Conservation (phyloP, 306 rosid species). For the Quercus gilva region DNA sequence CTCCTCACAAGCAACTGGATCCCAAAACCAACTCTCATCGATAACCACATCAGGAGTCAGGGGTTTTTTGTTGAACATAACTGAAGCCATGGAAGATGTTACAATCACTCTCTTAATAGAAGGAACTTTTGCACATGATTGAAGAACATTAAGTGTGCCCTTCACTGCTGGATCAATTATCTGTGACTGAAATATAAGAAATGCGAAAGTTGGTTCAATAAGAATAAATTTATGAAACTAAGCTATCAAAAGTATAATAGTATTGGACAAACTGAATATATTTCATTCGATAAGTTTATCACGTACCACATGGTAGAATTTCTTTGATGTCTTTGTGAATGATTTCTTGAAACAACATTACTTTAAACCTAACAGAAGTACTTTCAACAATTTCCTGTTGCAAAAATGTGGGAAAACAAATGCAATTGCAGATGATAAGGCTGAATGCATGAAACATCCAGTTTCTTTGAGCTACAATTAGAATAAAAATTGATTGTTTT, state of each 20-base stretch:
- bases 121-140: slow-evolving; percentile 17
- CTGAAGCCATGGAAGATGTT: slow-evolving; percentile 29
- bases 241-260: background rate
- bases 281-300: background rate
- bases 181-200: background rate
- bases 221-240: background rate
- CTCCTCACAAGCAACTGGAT: slow-evolving; percentile 14
- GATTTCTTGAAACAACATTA: background rate
- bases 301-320: background rate
- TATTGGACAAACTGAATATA: background rate
- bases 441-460: background rate
- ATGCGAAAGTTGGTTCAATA: background rate
- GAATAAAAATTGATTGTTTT: background rate
- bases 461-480: background rate
- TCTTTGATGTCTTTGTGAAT: no score
- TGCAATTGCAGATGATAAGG: background rate
- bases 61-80: background rate
- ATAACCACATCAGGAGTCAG: slow-evolving; percentile 10
- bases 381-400: background rate
- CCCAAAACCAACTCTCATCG: slow-evolving; percentile 30
- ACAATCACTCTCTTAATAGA: slow-evolving; percentile 20
- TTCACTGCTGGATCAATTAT: slow-evolving; percentile 24
- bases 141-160: slow-evolving; percentile 25
- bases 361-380: background rate
- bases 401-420: background rate